A percentile compares a stretch with the other conserved stretches of the same genome.
phyloP scores from a whole-genome alignment of 2,329 filamentous ascomycete species.

The Colletotrichum karsti region DNA sequence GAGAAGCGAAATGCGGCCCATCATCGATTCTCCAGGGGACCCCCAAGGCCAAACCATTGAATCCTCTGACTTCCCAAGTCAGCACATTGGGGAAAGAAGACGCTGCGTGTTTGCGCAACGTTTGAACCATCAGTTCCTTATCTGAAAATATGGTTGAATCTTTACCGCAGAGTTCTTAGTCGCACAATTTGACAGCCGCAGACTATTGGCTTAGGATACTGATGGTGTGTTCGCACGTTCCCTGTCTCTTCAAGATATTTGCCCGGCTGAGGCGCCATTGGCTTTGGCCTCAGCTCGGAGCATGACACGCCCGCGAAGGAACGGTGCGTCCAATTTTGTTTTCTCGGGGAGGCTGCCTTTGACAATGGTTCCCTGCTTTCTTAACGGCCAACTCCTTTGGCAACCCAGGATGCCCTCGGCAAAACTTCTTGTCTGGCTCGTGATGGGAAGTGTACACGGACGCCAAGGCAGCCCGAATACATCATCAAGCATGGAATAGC shows the following conservation, averaged over 20 bases:
- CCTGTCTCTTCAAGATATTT: conserved; percentile 6
- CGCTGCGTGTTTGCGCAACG: conserved; percentile 1
- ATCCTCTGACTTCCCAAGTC: not conserved
- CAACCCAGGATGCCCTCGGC: conserved; percentile 18
- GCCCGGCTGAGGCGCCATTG: conserved; percentile 13
- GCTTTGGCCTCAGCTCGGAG: not conserved
- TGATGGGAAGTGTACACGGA: conserved; percentile 18
- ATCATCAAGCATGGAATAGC: conserved; percentile 11
- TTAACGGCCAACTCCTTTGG: not conserved
- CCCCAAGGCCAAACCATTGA: not conserved
- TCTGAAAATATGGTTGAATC: not conserved
- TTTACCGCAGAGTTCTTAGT: not conserved
- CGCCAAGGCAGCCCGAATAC: conserved; percentile 16
- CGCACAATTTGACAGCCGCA: conserved; percentile 10
- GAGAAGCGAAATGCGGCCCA: conserved; percentile 22
- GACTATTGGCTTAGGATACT: not conserved
- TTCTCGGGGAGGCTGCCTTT: not conserved
- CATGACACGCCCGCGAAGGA: not conserved
- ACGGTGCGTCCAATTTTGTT: conserved; percentile 4
- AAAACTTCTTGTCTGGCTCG: not conserved
- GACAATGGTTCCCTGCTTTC: not conserved
- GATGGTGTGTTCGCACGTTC: conserved; percentile 12
- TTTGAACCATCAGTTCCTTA: not conserved
- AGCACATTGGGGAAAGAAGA: not conserved
- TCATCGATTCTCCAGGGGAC: not conserved